These are phyloP conservation scores for Chamaenerion angustifolium DNA, from an alignment of 345 rosid species.

Conservation along the genomic window DNA sequence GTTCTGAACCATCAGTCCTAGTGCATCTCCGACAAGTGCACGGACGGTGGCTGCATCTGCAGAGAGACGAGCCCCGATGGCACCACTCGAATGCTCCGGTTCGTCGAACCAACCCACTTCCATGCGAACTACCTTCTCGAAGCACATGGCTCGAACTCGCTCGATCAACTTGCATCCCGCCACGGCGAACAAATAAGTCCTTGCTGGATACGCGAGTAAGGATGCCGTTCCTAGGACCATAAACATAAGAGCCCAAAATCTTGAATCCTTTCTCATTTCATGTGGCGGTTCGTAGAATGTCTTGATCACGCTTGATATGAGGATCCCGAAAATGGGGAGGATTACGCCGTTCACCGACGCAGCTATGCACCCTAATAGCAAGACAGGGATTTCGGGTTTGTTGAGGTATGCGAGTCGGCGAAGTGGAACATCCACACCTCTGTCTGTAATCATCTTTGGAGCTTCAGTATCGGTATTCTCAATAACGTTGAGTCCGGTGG, in stretches of 20 bases:
- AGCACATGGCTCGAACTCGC: slow-evolving; percentile 57
- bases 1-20: slow-evolving; percentile 55
- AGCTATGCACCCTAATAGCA: slow-evolving; percentile 40
- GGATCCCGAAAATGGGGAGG: slow-evolving; percentile 44
- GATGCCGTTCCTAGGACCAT: slow-evolving; percentile 49
- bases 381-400: slow-evolving; percentile 70
- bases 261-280: slow-evolving; percentile 44
- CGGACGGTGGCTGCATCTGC: slow-evolving; percentile 74
- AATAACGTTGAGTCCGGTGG: slow-evolving; percentile 29
- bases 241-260: slow-evolving; percentile 60
- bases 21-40: slow-evolving; percentile 63
- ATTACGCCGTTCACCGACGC: slow-evolving; percentile 46
- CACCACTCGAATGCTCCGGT: slow-evolving; percentile 61
- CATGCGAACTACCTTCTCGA: slow-evolving; percentile 70
- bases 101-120: slow-evolving; percentile 89
- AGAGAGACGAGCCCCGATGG: slow-evolving; percentile 80
- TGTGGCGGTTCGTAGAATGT: slow-evolving; percentile 50
- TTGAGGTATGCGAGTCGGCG: slow-evolving; percentile 54
- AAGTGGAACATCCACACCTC: slow-evolving; percentile 26
- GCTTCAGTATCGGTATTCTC: slow-evolving; percentile 11
- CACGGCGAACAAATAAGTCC: slow-evolving; percentile 46
- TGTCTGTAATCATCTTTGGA: slow-evolving; percentile 10
- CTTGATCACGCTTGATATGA: slow-evolving; percentile 43
- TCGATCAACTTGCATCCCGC: slow-evolving; percentile 59
- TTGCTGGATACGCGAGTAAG: slow-evolving; percentile 30